These are phyloP conservation scores for Globisporangium cylindrosporum DNA, from an alignment of 352 stramenopile genomes.

Conservation along the genomic window DNA sequence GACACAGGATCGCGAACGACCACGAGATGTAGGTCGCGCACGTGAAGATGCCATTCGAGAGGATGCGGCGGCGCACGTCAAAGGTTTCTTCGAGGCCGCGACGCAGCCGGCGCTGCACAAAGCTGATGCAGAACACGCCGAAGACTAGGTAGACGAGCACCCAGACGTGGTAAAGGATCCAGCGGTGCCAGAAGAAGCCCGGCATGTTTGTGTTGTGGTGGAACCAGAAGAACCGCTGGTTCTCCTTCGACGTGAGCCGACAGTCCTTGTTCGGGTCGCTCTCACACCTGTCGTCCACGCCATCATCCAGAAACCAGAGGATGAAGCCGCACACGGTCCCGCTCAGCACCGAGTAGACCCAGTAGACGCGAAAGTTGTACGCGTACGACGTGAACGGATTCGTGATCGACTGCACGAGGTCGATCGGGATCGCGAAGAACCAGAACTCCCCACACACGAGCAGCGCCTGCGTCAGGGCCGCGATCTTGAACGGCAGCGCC, in stretches of 20 bases:
- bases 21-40: conserved; percentile 85
- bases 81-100: conserved; percentile 84
- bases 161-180: conserved; percentile 81
- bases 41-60: conserved; percentile 75
- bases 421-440: conserved; percentile 88
- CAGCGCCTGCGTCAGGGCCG: conserved; percentile 68
- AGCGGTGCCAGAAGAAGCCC: conserved; percentile 79
- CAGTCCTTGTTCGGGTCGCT: conserved; percentile 13
- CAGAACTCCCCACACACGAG: conserved; percentile 86
- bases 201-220: conserved; percentile 78
- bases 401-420: conserved; percentile 88
- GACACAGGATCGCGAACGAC: conserved; percentile 65
- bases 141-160: conserved; percentile 80
- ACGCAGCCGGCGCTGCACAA: conserved; percentile 71
- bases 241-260: conserved; percentile 8
- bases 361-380: conserved; percentile 82
- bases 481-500: conserved; percentile 55
- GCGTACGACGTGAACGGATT: conserved; percentile 89
- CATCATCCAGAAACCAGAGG: conserved; percentile 58
- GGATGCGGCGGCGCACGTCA: conserved; percentile 72
- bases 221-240: conserved; percentile 77
- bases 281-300: conserved; percentile 12
- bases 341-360: conserved; percentile 78
- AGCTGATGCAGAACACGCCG: conserved; percentile 62
- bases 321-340: conserved; percentile 63